A percentile compares a stretch with the other conserved stretches of the same genome.
Conservation (phyloP, 768 basidiomycete genomes). For the Mycena albidolilacea region DNA sequence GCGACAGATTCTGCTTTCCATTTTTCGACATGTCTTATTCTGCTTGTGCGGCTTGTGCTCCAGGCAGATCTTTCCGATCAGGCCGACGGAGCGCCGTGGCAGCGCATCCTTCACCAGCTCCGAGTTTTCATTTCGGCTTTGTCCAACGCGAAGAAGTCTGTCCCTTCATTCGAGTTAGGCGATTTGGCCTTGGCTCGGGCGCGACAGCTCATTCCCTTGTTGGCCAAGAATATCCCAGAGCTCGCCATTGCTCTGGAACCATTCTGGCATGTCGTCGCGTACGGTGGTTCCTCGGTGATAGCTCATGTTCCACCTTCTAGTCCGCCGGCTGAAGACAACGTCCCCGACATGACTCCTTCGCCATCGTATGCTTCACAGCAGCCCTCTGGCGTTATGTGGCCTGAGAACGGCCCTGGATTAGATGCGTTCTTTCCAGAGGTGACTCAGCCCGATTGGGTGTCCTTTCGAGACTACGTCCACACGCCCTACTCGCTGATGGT, state of each 20-base stretch:
- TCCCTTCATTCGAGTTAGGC: slow-evolving; percentile 38
- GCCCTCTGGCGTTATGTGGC: slow-evolving; percentile 30
- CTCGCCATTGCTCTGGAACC: slow-evolving; percentile 38
- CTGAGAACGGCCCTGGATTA: slow-evolving; percentile 36
- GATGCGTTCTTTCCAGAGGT: slow-evolving; percentile 41
- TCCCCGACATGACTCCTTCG: slow-evolving; percentile 8
- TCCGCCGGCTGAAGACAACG: slow-evolving; percentile 20
- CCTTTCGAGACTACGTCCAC: slow-evolving; percentile 40
- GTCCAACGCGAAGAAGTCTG: slow-evolving; percentile 32
- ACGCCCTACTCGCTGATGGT: slow-evolving; percentile 33
- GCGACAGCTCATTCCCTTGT: slow-evolving; percentile 36
- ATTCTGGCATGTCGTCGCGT: slow-evolving; percentile 27
- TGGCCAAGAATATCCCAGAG: slow-evolving; percentile 38
- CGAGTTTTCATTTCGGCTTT: slow-evolving; percentile 38
- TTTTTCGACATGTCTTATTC: slow-evolving; percentile 40
- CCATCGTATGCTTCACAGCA: slow-evolving; percentile 16
- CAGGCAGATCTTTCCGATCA: slow-evolving; percentile 37
- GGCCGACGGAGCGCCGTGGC: slow-evolving; percentile 36
- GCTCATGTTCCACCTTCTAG: not conserved
- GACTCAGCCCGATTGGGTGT: slow-evolving; percentile 40
- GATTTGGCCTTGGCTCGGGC: slow-evolving; percentile 39
- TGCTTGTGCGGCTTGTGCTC: slow-evolving; percentile 38
- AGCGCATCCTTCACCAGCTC: slow-evolving; percentile 36
- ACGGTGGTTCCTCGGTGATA: slow-evolving; percentile 11
- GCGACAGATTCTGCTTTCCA: slow-evolving; percentile 39